Evolutionary conservation across 1,139 yeast species (phyloP), one percentile per base, ranked within the genome.

Genomic region (Kodamaea sp.): DNA sequence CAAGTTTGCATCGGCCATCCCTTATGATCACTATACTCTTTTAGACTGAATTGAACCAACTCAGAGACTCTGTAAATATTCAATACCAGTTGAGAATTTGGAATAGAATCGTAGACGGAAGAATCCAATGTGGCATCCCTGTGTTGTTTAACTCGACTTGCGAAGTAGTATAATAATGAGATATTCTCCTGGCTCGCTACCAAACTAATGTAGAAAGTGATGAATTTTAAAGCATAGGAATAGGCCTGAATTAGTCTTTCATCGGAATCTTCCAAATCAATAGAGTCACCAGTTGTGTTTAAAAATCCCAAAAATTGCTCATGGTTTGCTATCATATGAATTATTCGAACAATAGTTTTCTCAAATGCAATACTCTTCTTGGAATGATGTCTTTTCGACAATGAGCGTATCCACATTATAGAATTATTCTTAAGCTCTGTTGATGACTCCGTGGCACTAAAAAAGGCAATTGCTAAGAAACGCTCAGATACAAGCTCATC

Each of bases 111-210:
- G 35, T 64, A 77, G 4, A 61, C 56, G 1, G 48, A 44, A 10
- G 67, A 60, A 18, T 63, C 63, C n/a, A 72, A 46, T 1, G 68
- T 53, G 2, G 68, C 70, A 60, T 87, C 96, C 38, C 80, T 68
- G 48, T 82, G 85, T 53, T 88, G 95, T 53, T 88, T 89, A 19
- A 88, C 74, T 32, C 95, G 70, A 43, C 87, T 85, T 0, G 94
- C 80, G 34, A 87, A 64, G 54, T 89, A 88, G 53, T 80, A 88
- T 5, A 89, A 54, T 41, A 88, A 59, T 2, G 94, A 83, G 19
- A 85, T 67, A 47, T 87, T 89, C 18, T 82, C 85, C 26, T 75
- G 70, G 7, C 72, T 78, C 1, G 84, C 83, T 34, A 87, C 73
- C 6, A 76, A 55, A 30, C 75, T 79, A 37, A 87, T 59, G 44